These are phyloP conservation scores for Volvox africanus DNA, from an alignment of 139 green algal genomes.

Conservation along the genomic window DNA sequence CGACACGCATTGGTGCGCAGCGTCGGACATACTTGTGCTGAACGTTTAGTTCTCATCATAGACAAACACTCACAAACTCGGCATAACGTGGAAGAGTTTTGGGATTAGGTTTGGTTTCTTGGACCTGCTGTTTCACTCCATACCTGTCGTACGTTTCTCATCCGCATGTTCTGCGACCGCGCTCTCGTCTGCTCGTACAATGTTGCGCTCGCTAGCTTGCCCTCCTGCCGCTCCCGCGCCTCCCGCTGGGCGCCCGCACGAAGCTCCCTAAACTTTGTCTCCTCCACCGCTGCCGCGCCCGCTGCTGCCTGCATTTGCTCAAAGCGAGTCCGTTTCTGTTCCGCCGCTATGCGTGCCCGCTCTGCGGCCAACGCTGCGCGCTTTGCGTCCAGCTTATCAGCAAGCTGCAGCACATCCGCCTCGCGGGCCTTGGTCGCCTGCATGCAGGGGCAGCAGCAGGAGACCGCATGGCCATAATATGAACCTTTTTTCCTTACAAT, in stretches of 20 bases:
- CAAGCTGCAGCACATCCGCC: constrained; percentile 58
- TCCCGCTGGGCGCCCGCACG: constrained; percentile 55
- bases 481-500: too few relatives aligned
- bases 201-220: constrained; percentile 42
- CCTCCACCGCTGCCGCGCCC: constrained; percentile 58
- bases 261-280: constrained; percentile 65
- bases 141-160: constrained; percentile 70
- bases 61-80: too few relatives aligned
- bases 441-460: not conserved
- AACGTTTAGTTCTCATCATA: too few relatives aligned
- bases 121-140: not conserved
- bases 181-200: constrained; percentile 58
- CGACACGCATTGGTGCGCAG: too few relatives aligned
- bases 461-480: too few relatives aligned
- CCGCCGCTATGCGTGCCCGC: constrained; percentile 60
- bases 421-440: constrained; percentile 50
- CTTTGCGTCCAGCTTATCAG: constrained; percentile 65
- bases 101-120: too few relatives aligned
- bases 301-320: constrained; percentile 73
- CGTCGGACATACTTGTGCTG: too few relatives aligned
- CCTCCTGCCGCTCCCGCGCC: constrained; percentile 45
- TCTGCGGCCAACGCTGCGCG: constrained; percentile 60
- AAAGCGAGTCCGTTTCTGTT: constrained; percentile 67
- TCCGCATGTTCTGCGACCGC: constrained; percentile 75
- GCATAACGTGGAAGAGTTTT: too few relatives aligned